These are phyloP conservation scores for Nakataea oryzae DNA, from an alignment of 2,329 filamentous ascomycete species.

Conservation along the genomic window DNA sequence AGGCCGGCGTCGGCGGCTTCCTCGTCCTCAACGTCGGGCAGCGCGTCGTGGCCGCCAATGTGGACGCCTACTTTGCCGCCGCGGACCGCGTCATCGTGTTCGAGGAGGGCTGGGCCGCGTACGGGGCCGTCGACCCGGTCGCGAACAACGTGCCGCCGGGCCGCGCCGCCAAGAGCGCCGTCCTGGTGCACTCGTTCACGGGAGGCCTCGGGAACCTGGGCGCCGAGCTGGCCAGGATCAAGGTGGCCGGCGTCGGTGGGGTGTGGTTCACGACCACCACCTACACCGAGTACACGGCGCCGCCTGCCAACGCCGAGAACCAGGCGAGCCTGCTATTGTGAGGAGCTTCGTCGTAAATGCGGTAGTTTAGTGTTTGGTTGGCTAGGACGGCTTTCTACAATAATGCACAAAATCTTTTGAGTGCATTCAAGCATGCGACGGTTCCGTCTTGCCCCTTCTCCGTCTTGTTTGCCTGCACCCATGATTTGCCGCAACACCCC, in stretches of 20 bases:
- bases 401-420: no score
- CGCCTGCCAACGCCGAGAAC: slow-evolving; percentile 2
- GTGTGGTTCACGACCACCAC: slow-evolving; percentile 1
- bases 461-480: no score
- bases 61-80: not conserved
- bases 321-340: not conserved
- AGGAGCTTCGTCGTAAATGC: no score
- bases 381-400: no score
- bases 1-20: not conserved
- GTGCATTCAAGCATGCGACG: no score
- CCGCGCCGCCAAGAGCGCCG: not conserved
- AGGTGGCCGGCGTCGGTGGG: not conserved
- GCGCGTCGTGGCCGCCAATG: not conserved
- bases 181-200: slow-evolving; percentile 4
- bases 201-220: not conserved
- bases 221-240: slow-evolving; percentile 1
- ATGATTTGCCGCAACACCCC: no score
- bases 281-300: not conserved
- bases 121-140: not conserved
- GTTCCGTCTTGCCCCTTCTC: no score
- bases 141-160: not conserved
- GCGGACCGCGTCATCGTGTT: slow-evolving; percentile 4
- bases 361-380: no score
- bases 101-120: not conserved
- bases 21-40: slow-evolving; percentile 4